Percentiles rank a stretch among this genome's conserved stretches.
These are phyloP conservation scores for Brettanomyces bruxellensis DNA, from an alignment of 805 yeast genomes.

Conservation along the genomic window DNA sequence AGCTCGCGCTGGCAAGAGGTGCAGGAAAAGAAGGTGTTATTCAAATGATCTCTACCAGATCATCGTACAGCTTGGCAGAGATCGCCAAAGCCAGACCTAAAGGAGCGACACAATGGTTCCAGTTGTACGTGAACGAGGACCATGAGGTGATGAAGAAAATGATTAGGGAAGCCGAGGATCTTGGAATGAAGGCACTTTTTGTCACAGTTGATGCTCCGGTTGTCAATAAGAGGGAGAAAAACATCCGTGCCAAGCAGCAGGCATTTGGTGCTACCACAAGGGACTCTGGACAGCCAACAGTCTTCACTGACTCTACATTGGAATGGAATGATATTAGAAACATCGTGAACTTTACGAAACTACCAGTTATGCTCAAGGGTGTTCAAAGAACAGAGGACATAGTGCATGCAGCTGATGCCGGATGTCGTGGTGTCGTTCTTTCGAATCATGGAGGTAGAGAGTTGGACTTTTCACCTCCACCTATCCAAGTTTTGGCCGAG, in stretches of 20 bases:
- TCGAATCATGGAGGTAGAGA: constrained; percentile 75
- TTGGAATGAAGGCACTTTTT: constrained; percentile 63
- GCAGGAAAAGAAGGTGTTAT: constrained; percentile 58
- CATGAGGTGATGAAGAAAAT: constrained; percentile 51
- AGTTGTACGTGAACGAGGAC: constrained; percentile 75
- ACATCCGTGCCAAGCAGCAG: constrained; percentile 49
- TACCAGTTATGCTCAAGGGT: constrained; percentile 50
- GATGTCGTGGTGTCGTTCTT: constrained; percentile 52
- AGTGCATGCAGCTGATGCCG: constrained; percentile 43
- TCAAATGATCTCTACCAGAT: constrained; percentile 70
- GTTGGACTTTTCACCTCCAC: constrained; percentile 52
- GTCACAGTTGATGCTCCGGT: constrained; percentile 87
- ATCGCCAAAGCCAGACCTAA: constrained; percentile 60
- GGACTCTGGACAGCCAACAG: constrained; percentile 3
- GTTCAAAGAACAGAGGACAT: constrained; percentile 58
- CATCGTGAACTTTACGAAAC: constrained; percentile 41
- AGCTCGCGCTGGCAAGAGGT: constrained; percentile 63
- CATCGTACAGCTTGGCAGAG: constrained; percentile 83
- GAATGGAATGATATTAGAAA: constrained; percentile 55
- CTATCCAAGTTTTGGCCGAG: constrained; percentile 51
- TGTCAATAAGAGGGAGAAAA: constrained; percentile 80
- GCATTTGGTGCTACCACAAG: constrained; percentile 3
- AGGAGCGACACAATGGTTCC: constrained; percentile 80
- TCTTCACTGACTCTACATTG: constrained; percentile 17
- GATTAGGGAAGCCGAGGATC: constrained; percentile 13